Percentiles rank a stretch among this genome's conserved stretches.
These are phyloP conservation scores for Tetrahymena elliotti DNA, from an alignment of 73 alveolate species.

Conservation along the genomic window DNA sequence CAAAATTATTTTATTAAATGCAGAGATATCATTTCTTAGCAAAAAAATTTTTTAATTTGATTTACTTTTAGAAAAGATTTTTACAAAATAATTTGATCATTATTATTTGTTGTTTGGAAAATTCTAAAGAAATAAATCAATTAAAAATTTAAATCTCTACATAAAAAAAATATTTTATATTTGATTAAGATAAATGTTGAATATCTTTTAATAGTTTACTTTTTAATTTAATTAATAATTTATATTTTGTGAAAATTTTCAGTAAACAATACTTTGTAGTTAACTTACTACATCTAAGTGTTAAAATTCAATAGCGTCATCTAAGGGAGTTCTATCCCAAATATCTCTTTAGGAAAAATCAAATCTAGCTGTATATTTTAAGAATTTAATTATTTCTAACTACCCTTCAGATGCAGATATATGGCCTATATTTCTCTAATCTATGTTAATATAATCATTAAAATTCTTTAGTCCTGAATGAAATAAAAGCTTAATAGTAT, in stretches of 20 bases:
- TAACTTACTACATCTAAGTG: background rate
- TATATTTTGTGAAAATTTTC: background rate
- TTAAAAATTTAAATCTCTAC: too few relatives aligned
- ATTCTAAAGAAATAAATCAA: too few relatives aligned
- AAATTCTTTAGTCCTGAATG: conserved; percentile 33
- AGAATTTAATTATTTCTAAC: conserved; percentile 10
- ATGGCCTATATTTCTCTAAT: conserved; percentile 31
- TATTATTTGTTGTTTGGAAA: too few relatives aligned
- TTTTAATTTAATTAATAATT: background rate
- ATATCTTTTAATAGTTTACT: background rate
- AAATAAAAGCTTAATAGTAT: background rate
- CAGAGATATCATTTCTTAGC: too few relatives aligned
- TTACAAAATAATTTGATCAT: too few relatives aligned
- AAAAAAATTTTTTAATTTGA: too few relatives aligned
- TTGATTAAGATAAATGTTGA: too few relatives aligned
- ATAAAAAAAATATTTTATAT: too few relatives aligned
- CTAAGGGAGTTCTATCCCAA: conserved; percentile 30
- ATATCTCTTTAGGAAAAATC: conserved; percentile 38
- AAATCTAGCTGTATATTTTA: conserved; percentile 16
- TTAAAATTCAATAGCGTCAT: conserved; percentile 6
- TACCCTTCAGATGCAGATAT: conserved; percentile 9
- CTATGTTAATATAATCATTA: conserved; percentile 22
- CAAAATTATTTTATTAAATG: too few relatives aligned
- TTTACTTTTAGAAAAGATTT: too few relatives aligned
- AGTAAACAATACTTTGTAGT: background rate